Conservation (phyloP, 495 filamentous ascomycete genomes). For the Diplogelasinospora grovesii region DNA sequence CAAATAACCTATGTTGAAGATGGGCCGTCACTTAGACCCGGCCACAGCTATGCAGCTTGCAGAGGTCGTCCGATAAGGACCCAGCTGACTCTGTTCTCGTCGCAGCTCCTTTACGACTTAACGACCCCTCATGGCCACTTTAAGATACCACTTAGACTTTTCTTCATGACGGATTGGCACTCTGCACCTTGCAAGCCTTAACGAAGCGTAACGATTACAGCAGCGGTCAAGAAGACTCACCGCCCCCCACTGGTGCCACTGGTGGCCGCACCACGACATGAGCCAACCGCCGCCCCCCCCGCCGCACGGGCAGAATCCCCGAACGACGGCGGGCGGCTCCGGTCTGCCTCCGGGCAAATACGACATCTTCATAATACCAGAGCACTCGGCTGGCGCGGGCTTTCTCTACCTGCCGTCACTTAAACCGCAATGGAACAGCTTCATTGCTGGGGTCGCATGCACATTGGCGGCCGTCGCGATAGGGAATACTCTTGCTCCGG, state of each 20-base stretch:
- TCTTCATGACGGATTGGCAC: slow-evolving; percentile 12
- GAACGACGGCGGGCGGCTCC: slow-evolving; percentile 35
- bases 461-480: slow-evolving; percentile 63
- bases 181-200: not conserved
- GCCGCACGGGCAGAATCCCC: slow-evolving; percentile 63
- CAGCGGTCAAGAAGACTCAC: slow-evolving; percentile 2
- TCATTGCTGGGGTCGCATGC: slow-evolving; percentile 72
- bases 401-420: slow-evolving; percentile 93
- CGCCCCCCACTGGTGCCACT: slow-evolving; percentile 8
- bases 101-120: slow-evolving; percentile 11
- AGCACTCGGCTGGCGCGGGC: slow-evolving; percentile 82
- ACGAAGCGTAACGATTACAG: not conserved
- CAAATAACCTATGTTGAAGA: no score
- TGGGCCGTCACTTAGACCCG: no score
- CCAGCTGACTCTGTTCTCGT: not conserved
- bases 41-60: no score
- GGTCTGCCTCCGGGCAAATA: slow-evolving; percentile 78
- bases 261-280: slow-evolving; percentile 28
- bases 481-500: slow-evolving; percentile 61
- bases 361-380: slow-evolving; percentile 95
- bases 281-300: slow-evolving; percentile 52
- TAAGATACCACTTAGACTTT: slow-evolving; percentile 30
- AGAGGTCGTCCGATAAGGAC: no score
- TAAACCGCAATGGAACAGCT: slow-evolving; percentile 79
- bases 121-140: slow-evolving; percentile 32